Percentiles rank a stretch among this genome's conserved stretches.
These are phyloP conservation scores for Nakaseomyces delphensis DNA, from an alignment of 1,139 yeast species.

Conservation along the genomic window DNA sequence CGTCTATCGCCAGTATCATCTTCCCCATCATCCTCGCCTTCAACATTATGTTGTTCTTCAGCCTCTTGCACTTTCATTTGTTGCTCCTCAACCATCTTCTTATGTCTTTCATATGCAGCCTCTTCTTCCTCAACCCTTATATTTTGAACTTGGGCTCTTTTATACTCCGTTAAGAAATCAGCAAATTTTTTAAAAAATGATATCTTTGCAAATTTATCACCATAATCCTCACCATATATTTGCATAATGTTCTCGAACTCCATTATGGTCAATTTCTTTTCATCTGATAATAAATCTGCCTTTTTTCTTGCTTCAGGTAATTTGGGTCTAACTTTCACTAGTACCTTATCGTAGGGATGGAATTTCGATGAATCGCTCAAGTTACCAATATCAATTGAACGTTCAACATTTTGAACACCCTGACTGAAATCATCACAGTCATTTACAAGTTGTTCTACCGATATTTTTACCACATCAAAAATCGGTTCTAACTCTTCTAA, in stretches of 20 bases:
- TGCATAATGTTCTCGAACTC: slow-evolving; percentile 66
- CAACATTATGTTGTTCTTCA: slow-evolving; percentile 12
- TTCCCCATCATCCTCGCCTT: slow-evolving; percentile 25
- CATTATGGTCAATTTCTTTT: slow-evolving; percentile 51
- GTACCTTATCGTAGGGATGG: slow-evolving; percentile 63
- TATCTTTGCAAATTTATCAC: slow-evolving; percentile 58
- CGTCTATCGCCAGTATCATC: slow-evolving; percentile 33
- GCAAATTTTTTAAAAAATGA: slow-evolving; percentile 62
- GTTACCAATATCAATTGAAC: slow-evolving; percentile 66
- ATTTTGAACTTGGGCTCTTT: slow-evolving; percentile 56
- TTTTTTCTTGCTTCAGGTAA: slow-evolving; percentile 63
- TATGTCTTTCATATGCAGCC: slow-evolving; percentile 55
- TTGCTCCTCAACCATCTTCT: slow-evolving; percentile 46
- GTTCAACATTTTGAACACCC: slow-evolving; percentile 57
- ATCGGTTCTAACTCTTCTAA: slow-evolving; percentile 53
- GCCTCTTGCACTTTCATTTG: slow-evolving; percentile 26
- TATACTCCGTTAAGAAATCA: slow-evolving; percentile 56
- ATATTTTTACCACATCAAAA: slow-evolving; percentile 50
- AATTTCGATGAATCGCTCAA: slow-evolving; percentile 66
- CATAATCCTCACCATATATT: slow-evolving; percentile 69
- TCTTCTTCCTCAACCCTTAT: slow-evolving; percentile 63
- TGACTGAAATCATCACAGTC: slow-evolving; percentile 55
- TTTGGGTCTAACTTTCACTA: slow-evolving; percentile 53
- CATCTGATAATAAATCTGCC: slow-evolving; percentile 55
- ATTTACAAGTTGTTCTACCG: slow-evolving; percentile 55